Percentiles rank a stretch among this genome's conserved stretches.
These are phyloP conservation scores for Phaffia australis DNA, from an alignment of 768 basidiomycete genomes.

Conservation along the genomic window DNA sequence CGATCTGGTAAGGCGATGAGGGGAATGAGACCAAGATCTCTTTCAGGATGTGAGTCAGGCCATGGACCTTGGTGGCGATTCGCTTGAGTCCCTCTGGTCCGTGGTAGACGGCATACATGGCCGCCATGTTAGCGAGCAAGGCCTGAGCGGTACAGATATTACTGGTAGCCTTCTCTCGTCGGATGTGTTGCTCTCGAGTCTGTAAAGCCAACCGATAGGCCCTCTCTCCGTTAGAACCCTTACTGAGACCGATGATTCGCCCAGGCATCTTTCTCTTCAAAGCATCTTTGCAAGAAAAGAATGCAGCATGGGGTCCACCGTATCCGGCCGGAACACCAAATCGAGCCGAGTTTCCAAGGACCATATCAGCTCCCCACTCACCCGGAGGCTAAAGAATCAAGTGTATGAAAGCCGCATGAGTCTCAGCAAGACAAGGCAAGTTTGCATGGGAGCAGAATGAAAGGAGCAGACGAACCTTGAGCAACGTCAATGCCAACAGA, in stretches of 20 bases:
- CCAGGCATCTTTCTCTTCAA: slow-evolving; percentile 99
- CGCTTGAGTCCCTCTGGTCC: slow-evolving; percentile 72
- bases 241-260: slow-evolving; percentile 78
- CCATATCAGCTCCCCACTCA: slow-evolving; percentile 97
- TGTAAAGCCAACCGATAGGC: slow-evolving; percentile 90
- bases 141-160: slow-evolving; percentile 98
- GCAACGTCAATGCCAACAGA: slow-evolving; percentile 77
- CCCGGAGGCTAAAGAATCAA: slow-evolving; percentile 54
- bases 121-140: slow-evolving; percentile 96
- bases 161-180: slow-evolving; percentile 94
- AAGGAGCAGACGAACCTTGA: slow-evolving; percentile 44
- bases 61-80: slow-evolving; percentile 85
- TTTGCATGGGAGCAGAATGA: background rate
- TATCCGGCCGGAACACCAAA: slow-evolving; percentile 97
- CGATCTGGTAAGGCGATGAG: slow-evolving; percentile 52
- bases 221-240: slow-evolving; percentile 67
- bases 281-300: slow-evolving; percentile 85
- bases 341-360: slow-evolving; percentile 84
- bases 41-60: slow-evolving; percentile 67
- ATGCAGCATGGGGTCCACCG: slow-evolving; percentile 93
- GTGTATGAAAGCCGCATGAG: too few species aligned
- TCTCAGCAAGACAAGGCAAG: too few species aligned
- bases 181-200: slow-evolving; percentile 93
- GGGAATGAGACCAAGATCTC: slow-evolving; percentile 50
- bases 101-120: slow-evolving; percentile 80